A percentile compares a stretch with the other conserved stretches of the same genome.
Evolutionary conservation across 768 basidiomycete species (phyloP).

Genomic region (Rickenella mellea): DNA sequence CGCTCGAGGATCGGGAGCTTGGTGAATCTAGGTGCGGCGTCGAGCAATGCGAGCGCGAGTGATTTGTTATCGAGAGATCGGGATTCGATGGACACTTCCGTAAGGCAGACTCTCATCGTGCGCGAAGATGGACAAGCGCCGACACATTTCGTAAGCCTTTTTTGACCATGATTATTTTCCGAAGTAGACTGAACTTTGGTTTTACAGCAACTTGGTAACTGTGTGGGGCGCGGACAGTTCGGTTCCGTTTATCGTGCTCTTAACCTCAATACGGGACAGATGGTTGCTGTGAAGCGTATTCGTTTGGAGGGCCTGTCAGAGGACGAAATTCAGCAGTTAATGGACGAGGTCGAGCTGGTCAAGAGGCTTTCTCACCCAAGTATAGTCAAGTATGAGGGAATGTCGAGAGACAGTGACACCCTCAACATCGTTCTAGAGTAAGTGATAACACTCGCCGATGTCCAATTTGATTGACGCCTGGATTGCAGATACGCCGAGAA

Average conservation of each 20-base stretch:
- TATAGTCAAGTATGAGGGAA: conserved; percentile 96
- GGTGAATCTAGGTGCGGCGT: conserved; percentile 45
- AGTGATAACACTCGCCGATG: conserved; percentile 23
- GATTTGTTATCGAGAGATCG: conserved; percentile 49
- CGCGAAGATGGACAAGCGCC: conserved; percentile 74
- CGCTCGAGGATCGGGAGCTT: conserved; percentile 67
- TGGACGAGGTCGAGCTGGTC: conserved; percentile 90
- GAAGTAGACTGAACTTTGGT: conserved; percentile 1
- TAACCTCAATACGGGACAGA: conserved; percentile 89
- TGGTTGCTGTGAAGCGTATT: conserved; percentile 99
- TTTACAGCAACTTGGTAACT: conserved; percentile 89
- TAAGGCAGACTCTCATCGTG: conserved; percentile 64
- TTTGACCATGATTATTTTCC: conserved; percentile 6
- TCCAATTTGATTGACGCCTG: conserved; percentile 9
- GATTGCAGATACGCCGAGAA: conserved; percentile 82
- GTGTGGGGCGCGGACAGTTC: conserved; percentile 95
- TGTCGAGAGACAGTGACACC: conserved; percentile 81
- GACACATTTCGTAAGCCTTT: conserved; percentile 66
- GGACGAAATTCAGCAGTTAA: conserved; percentile 81
- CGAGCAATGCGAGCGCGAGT: conserved; percentile 47
- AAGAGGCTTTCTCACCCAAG: conserved; percentile 88
- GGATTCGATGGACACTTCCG: conserved; percentile 45
- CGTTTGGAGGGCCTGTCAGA: conserved; percentile 84
- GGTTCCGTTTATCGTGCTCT: conserved; percentile 92
- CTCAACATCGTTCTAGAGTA: conserved; percentile 93